A percentile compares a stretch with the other conserved stretches of the same genome.
These are phyloP conservation scores for Aspergillus quadricinctus DNA, from an alignment of 2,329 filamentous ascomycete genomes.

Conservation along the genomic window DNA sequence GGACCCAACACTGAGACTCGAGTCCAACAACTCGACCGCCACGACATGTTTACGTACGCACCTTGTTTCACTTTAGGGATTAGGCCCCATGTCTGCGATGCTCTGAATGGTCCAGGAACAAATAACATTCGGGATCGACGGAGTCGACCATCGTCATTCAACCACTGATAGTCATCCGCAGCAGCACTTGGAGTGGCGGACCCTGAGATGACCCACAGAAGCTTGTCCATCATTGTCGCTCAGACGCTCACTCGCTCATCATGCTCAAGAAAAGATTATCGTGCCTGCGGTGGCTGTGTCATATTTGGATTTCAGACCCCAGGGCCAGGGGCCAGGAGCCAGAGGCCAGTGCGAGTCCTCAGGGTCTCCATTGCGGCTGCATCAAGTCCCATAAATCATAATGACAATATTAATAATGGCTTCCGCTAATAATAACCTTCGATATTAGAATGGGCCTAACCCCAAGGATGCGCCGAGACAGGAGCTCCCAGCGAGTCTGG, in stretches of 20 bases:
- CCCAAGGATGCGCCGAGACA: background rate
- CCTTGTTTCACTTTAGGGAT: background rate
- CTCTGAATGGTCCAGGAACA: background rate
- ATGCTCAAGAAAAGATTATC: background rate
- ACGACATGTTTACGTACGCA: background rate
- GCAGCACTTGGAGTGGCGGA: background rate
- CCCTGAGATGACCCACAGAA: background rate
- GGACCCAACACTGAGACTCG: background rate
- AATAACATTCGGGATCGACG: background rate
- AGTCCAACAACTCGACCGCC: background rate
- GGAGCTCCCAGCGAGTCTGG: background rate
- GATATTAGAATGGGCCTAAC: background rate
- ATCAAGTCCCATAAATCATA: background rate
- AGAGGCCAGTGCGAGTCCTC: background rate
- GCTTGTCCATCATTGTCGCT: background rate
- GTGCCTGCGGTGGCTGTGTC: background rate
- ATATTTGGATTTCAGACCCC: background rate
- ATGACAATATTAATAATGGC: background rate
- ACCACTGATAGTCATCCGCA: background rate
- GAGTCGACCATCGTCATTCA: background rate
- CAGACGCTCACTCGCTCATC: background rate
- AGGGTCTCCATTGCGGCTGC: background rate
- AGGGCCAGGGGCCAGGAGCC: background rate
- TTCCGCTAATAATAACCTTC: background rate
- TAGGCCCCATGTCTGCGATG: background rate